These are phyloP conservation scores for Lathyrus oleraceus DNA, from an alignment of 306 rosid genomes.

Conservation along the genomic window DNA sequence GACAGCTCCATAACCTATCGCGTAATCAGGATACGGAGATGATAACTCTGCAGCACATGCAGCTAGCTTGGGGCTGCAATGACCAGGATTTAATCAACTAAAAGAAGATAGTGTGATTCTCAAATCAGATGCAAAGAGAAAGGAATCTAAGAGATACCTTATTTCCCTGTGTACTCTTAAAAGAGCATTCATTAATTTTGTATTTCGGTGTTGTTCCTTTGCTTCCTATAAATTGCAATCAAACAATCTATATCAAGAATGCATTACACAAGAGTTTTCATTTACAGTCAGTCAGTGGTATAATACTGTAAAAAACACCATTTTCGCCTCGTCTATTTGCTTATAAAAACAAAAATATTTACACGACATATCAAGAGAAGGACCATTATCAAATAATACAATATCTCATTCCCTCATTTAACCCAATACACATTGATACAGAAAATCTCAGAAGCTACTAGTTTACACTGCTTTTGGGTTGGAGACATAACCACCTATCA, in stretches of 20 bases:
- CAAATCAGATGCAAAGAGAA: conserved; percentile 27
- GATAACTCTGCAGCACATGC: conserved; percentile 83
- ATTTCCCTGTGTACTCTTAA: conserved; percentile 89
- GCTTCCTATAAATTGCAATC: conserved; percentile 65
- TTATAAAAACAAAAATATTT: neutral
- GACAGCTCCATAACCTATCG: conserved; percentile 93
- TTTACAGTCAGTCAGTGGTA: neutral
- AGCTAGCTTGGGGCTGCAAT: conserved; percentile 90
- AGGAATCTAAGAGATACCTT: conserved; percentile 55
- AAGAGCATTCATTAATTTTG: conserved; percentile 89
- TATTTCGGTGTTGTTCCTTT: conserved; percentile 90
- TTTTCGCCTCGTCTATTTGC: conserved; percentile 13
- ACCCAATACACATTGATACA: neutral
- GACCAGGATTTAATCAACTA: conserved; percentile 38
- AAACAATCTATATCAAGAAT: conserved; percentile 36
- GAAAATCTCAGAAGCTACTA: neutral
- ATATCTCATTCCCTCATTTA: neutral
- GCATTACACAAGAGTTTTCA: conserved; percentile 9
- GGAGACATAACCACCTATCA: conserved; percentile 26
- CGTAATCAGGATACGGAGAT: conserved; percentile 77
- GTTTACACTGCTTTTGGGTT: neutral
- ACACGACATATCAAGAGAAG: conserved; percentile 9
- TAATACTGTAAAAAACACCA: neutral
- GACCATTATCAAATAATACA: conserved; percentile 15
- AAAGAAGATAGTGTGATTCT: conserved; percentile 28